These are phyloP conservation scores for Anacardium occidentale DNA, from an alignment of 345 rosid species.

Conservation along the genomic window DNA sequence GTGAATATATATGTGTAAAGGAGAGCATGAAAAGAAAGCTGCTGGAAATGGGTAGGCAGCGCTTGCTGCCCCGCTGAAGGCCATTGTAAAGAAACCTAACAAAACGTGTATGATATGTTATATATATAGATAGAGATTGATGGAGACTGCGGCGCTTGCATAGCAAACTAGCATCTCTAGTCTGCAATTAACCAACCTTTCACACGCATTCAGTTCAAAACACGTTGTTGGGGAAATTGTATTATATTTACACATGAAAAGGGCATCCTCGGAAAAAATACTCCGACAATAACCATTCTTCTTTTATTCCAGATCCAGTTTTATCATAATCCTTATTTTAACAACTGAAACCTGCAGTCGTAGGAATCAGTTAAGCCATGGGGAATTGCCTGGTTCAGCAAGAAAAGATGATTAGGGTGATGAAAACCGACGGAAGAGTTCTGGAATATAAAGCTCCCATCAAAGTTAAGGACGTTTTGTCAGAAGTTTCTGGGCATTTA, in stretches of 20 bases:
- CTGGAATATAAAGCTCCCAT: constrained; percentile 62
- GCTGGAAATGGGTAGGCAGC: too few relatives aligned
- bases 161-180: too few relatives aligned
- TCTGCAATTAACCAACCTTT: too few relatives aligned
- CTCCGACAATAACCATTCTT: constrained; percentile 22
- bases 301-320: constrained; percentile 6
- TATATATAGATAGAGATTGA: too few relatives aligned
- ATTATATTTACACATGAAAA: constrained; percentile 27
- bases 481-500: constrained; percentile 65
- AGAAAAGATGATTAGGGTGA: constrained; percentile 48
- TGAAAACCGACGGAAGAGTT: constrained; percentile 75
- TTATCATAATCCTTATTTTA: not conserved
- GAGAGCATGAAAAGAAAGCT: too few relatives aligned
- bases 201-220: too few relatives aligned
- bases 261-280: constrained; percentile 40
- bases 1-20: too few relatives aligned
- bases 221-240: not conserved
- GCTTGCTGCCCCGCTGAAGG: too few relatives aligned
- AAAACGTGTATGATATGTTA: too few relatives aligned
- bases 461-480: constrained; percentile 52
- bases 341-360: not conserved
- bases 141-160: too few relatives aligned
- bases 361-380: constrained; percentile 36
- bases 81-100: too few relatives aligned
- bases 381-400: constrained; percentile 81